phyloP scores from a whole-genome alignment of 306 rosid genomes.

The Vigna hirtella region DNA sequence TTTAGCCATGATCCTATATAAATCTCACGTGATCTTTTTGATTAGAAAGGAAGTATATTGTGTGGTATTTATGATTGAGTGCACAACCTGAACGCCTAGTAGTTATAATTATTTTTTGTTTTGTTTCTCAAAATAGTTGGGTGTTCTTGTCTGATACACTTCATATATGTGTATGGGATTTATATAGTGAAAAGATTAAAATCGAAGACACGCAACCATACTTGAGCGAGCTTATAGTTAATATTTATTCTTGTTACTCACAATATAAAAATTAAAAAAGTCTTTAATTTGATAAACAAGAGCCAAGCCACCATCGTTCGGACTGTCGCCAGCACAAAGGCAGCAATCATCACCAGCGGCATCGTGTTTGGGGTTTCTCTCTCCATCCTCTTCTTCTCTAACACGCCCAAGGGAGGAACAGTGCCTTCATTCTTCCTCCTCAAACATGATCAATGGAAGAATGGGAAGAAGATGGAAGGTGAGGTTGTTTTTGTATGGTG shows the following conservation, averaged over 20 bases:
- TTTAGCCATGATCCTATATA: conserved; percentile 34
- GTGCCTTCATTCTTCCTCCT: no score
- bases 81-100: neutral
- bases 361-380: no score
- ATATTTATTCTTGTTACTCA: neutral
- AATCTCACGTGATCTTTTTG: neutral
- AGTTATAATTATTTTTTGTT: no score
- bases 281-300: neutral
- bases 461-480: no score
- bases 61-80: neutral
- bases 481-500: no score
- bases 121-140: neutral
- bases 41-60: neutral
- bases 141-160: neutral
- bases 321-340: no score
- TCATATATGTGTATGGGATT: no score
- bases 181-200: neutral
- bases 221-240: neutral
- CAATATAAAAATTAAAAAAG: neutral
- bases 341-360: no score
- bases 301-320: no score
- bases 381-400: no score
- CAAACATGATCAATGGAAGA: no score
- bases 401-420: no score
- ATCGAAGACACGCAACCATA: neutral